phyloP scores from a whole-genome alignment of 345 rosid genomes.

The Raphanus sativus region DNA sequence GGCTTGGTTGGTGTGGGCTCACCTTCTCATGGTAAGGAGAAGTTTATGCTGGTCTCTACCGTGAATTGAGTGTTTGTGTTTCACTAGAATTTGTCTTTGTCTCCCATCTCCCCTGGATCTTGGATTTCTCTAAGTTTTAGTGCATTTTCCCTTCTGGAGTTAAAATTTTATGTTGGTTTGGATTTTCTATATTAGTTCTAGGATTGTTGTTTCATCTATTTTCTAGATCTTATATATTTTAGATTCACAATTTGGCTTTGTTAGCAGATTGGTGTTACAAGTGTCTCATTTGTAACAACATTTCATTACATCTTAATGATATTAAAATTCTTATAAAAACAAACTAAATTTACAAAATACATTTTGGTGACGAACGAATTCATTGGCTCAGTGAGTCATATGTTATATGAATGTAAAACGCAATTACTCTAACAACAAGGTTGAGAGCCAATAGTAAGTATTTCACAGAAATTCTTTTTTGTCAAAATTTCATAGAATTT shows the following conservation, averaged over 20 bases:
- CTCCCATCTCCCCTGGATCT: too few species aligned
- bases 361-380: background rate
- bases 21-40: too few species aligned
- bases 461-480: background rate
- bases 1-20: too few species aligned
- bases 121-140: too few species aligned
- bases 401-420: background rate
- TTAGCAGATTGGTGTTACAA: background rate
- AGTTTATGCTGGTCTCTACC: too few species aligned
- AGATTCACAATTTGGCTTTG: background rate
- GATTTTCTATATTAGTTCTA: background rate
- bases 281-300: background rate
- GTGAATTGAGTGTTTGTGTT: too few species aligned
- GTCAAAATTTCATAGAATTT: background rate
- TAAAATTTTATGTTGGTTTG: background rate
- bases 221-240: background rate
- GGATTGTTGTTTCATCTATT: background rate
- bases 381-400: background rate
- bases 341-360: background rate
- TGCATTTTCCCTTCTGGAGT: background rate
- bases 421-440: background rate
- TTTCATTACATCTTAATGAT: too few species aligned
- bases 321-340: too few species aligned
- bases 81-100: too few species aligned
- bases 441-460: background rate